These are phyloP conservation scores for Crassisporium funariophilum DNA, from an alignment of 768 basidiomycete genomes.

Conservation along the genomic window DNA sequence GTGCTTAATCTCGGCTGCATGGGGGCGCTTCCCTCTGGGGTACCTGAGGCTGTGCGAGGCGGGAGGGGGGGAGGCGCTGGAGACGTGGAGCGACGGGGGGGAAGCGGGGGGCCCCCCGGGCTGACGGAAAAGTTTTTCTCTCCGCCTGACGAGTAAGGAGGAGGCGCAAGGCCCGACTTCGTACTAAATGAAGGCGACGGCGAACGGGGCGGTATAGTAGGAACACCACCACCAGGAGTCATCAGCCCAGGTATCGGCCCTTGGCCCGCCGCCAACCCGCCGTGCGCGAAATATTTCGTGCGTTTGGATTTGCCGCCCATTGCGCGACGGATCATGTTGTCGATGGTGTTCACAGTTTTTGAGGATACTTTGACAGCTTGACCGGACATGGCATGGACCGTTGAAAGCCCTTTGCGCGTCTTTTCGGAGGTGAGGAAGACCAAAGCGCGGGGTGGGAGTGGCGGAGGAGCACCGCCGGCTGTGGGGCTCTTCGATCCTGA, in stretches of 20 bases:
- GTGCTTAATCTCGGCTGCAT: slow-evolving; percentile 37
- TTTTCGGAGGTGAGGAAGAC: slow-evolving; percentile 62
- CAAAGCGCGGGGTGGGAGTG: slow-evolving; percentile 47
- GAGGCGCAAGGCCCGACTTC: slow-evolving; percentile 13
- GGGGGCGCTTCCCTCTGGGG: slow-evolving; percentile 10
- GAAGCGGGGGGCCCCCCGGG: slow-evolving; percentile 36
- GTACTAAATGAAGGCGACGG: slow-evolving; percentile 21
- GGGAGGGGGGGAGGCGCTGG: slow-evolving; percentile 38
- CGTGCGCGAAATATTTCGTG: slow-evolving; percentile 17
- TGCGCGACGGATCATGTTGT: slow-evolving; percentile 58
- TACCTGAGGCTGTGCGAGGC: slow-evolving; percentile 25
- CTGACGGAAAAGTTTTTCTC: too few species aligned
- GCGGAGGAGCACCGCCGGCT: slow-evolving; percentile 36
- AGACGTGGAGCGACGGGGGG: slow-evolving; percentile 33
- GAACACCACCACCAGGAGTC: background rate
- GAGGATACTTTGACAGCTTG: slow-evolving; percentile 68
- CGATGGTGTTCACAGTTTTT: slow-evolving; percentile 62
- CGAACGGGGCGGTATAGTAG: slow-evolving; percentile 17
- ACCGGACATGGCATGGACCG: slow-evolving; percentile 64
- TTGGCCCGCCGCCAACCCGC: slow-evolving; percentile 3
- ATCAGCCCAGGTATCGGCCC: slow-evolving; percentile 1
- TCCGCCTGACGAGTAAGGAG: slow-evolving; percentile 7
- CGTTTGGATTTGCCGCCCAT: slow-evolving; percentile 49
- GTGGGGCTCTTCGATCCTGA: slow-evolving; percentile 15
- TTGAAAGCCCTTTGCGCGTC: slow-evolving; percentile 58